Evolutionary conservation across 352 stramenopile species (phyloP).

Genomic region (Phytopythium mirpurense): DNA sequence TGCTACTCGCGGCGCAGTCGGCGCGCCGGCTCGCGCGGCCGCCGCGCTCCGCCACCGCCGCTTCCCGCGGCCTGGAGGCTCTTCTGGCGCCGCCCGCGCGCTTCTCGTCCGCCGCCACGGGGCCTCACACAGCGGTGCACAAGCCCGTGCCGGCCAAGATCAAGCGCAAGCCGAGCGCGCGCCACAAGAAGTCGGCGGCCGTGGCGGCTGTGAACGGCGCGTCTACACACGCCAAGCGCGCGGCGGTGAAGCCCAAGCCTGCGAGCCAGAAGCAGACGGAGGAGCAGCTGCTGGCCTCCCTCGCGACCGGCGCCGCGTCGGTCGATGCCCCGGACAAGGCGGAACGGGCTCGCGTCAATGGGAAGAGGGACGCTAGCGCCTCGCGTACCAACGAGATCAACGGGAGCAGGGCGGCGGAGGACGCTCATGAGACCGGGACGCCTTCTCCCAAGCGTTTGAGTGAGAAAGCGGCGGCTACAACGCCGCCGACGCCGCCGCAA

Average conservation of each 20-base stretch:
- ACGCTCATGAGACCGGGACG: background rate
- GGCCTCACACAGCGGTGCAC: constrained; percentile 3
- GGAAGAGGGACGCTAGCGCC: constrained; percentile 12
- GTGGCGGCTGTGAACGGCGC: constrained; percentile 9
- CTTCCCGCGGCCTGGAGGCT: background rate
- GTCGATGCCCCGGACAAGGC: constrained; percentile 1
- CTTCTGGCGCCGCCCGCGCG: background rate
- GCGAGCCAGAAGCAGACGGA: constrained; percentile 27
- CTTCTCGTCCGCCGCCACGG: background rate
- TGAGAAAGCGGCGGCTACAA: background rate
- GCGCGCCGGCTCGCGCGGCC: background rate
- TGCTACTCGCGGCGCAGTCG: constrained; percentile 2
- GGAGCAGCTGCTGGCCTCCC: constrained; percentile 23
- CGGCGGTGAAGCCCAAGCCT: constrained; percentile 9
- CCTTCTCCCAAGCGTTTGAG: background rate
- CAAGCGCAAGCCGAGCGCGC: constrained; percentile 27
- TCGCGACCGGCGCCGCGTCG: constrained; percentile 10
- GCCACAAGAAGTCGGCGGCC: constrained; percentile 16
- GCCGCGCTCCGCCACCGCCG: background rate
- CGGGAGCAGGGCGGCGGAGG: background rate
- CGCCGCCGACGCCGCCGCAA: background rate
- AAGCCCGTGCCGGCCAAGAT: constrained; percentile 20
- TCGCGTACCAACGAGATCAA: background rate
- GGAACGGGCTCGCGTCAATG: background rate
- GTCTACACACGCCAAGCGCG: constrained; percentile 6